phyloP scores from a whole-genome alignment of 345 rosid genomes.

The Carallia brachiata region DNA sequence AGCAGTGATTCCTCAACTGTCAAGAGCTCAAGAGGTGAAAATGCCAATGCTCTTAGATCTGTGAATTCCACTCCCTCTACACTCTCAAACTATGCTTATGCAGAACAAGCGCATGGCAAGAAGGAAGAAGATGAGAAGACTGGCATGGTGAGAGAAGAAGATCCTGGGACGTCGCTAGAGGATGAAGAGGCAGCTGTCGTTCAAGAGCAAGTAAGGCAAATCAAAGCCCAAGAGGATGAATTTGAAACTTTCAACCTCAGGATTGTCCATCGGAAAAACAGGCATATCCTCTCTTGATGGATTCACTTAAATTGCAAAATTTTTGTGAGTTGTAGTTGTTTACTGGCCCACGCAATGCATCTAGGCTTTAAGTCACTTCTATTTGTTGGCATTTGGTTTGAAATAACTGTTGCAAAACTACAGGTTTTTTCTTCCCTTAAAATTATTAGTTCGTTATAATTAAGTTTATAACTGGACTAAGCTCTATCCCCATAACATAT shows the following conservation, averaged over 20 bases:
- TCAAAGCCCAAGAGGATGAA: conserved; percentile 95
- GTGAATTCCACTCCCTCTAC: conserved; percentile 70
- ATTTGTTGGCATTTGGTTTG: neutral
- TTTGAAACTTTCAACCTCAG: conserved; percentile 97
- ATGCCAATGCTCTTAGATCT: conserved; percentile 54
- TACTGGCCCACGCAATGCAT: conserved; percentile 1
- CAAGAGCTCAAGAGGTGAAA: conserved; percentile 73
- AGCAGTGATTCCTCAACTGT: conserved; percentile 72
- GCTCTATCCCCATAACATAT: no score
- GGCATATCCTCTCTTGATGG: conserved; percentile 42
- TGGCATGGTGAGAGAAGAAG: conserved; percentile 58
- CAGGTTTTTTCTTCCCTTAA: no score
- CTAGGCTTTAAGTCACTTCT: neutral
- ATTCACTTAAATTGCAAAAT: conserved; percentile 8
- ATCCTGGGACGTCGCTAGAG: conserved; percentile 64
- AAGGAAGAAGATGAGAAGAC: conserved; percentile 59
- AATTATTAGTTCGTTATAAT: no score
- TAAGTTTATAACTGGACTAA: no score
- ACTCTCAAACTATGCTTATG: conserved; percentile 63
- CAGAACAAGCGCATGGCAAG: conserved; percentile 47
- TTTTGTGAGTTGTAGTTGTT: conserved; percentile 14
- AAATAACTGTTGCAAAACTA: no score
- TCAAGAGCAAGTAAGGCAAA: conserved; percentile 96
- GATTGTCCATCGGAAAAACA: conserved; percentile 97
- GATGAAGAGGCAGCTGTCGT: conserved; percentile 96